Conservation (phyloP, 139 green algal species). For the Chlorella sp. region DNA sequence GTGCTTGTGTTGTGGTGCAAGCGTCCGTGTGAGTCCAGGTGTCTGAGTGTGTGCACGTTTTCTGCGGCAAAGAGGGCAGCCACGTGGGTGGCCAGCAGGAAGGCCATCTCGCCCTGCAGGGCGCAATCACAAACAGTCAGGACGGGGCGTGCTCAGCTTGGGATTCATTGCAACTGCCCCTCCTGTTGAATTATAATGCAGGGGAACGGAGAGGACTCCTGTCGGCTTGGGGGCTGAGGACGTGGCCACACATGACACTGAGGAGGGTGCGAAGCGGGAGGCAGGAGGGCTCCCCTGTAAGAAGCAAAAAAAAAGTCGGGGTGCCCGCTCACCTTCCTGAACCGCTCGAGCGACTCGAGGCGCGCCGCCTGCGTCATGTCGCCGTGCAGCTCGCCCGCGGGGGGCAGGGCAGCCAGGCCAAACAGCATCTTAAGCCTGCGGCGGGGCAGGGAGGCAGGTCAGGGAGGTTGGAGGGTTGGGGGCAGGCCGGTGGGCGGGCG, state of each 20-base stretch:
- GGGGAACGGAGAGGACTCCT: too few species aligned
- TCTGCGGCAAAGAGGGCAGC: too few species aligned
- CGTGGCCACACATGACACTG: not conserved
- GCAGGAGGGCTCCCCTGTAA: not conserved
- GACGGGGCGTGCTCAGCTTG: too few species aligned
- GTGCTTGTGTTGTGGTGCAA: too few species aligned
- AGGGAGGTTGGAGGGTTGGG: not conserved
- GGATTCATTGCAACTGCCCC: too few species aligned
- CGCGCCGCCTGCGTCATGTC: constrained; percentile 94
- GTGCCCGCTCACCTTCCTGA: constrained; percentile 59
- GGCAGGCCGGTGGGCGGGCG: not conserved
- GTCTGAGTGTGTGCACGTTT: not conserved
- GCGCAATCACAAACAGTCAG: too few species aligned
- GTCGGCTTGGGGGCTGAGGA: not conserved
- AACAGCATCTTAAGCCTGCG: constrained; percentile 91
- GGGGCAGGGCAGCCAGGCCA: constrained; percentile 82
- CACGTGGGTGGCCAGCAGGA: constrained; percentile 87
- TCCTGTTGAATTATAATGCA: too few species aligned
- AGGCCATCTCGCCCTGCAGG: constrained; percentile 37
- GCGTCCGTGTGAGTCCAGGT: not conserved
- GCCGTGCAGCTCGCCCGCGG: constrained; percentile 93
- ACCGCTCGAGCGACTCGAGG: constrained; percentile 87
- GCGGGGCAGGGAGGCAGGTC: not conserved
- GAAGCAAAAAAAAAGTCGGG: too few species aligned
- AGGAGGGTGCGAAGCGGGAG: not conserved